Evolutionary conservation across 2,329 filamentous ascomycete genomes (phyloP), one percentile per base, ranked within the genome.

Genomic region (Scedosporium dehoogii): DNA sequence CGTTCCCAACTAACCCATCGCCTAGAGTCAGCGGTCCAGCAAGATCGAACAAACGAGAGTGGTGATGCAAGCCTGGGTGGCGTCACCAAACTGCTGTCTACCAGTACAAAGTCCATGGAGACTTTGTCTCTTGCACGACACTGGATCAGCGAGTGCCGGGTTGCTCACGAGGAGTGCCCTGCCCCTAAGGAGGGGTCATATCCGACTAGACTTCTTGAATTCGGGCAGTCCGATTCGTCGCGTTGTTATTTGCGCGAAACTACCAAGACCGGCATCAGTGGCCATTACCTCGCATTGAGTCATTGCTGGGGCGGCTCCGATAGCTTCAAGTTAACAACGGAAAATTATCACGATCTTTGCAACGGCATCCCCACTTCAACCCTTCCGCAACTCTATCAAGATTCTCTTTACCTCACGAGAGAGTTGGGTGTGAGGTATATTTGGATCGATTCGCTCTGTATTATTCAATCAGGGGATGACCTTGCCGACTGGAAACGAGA

Each of bases 351-450:
- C 18, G 18, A 25, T 18, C 6, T 55, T 5, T 25, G 21, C 48
- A 25, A 55, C 10, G 18, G 25, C 10, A 18, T 55, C 48, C 48
- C 48, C 3, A 10, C 23, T 6, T 21, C 48, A 12, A 10, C 10
- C 6, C 51, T 68, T 10, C 67, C 66, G 0, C 16, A 41, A 5
- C 66, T 58, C 18, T 69, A 69, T 41, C 63, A 53, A 18, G 63
- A 70, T 41, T 66, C 67, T 14, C 42, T 69, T 2, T 41, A 33
- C 6, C 58, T 68, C 4, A 59, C 63, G 1, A 61, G 64, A 0
- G 41, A 41, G 53, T n/a, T 61, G 27, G 42, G 38, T 6, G n/a
- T 61, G 3, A 27, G n/a, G 5, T 61, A 61, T 25, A 21, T 61
- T 10, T 61, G 59, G 59, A 56, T 61, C 25, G 59, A 61, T 42